Evolutionary conservation across 2,329 filamentous ascomycete species (phyloP), one percentile per base, ranked within the genome.

Genomic region (Xylaria sp.): DNA sequence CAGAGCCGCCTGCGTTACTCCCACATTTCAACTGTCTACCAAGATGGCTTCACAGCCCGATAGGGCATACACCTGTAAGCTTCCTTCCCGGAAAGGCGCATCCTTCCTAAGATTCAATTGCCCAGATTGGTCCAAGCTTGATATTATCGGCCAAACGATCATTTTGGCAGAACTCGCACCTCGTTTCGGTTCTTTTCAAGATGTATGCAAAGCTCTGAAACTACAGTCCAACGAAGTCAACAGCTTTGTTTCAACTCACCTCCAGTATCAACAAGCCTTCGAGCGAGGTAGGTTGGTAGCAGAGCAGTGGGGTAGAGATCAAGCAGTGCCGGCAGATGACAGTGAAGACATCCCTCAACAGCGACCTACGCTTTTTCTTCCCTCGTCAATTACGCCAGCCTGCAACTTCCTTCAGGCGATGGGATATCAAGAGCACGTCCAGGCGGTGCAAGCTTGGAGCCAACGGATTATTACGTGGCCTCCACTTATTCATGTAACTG

Each of bases 71-170:
- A 66, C 63, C 12, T 60, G 58, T 60, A 55, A 50, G 18, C 53
- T 66, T 34, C 63, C 63, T 43, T 39, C 34, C 18, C 15, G 18
- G 15, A 32, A 56, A 6, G 36, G 48, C 39, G 8, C 34, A 6
- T 10, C 52, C 6, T 56, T 66, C 53, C 23, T 52, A 4, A 30
- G 41, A 56, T 28, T 59, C 13, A 23, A 18, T 34, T 25, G 10
- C n/a, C 59, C 66, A 50, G 59, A 60, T 15, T 68, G 66, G 66
- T 63, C 63, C 7, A 66, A 66, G 46, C 23, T 68, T 23, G 66
- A 66, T 57, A 63, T 66, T 18, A 45, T 68, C 9, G 63, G 66
- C 12, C 63, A 66, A 34, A 68, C 66, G 6, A 60, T 66, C 59
- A 15, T 68, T 18, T 12, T 68, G 23, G 32, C 30, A 9, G 63